Evolutionary conservation across 805 yeast species (phyloP).

Genomic region (Grigorovia humatica): DNA sequence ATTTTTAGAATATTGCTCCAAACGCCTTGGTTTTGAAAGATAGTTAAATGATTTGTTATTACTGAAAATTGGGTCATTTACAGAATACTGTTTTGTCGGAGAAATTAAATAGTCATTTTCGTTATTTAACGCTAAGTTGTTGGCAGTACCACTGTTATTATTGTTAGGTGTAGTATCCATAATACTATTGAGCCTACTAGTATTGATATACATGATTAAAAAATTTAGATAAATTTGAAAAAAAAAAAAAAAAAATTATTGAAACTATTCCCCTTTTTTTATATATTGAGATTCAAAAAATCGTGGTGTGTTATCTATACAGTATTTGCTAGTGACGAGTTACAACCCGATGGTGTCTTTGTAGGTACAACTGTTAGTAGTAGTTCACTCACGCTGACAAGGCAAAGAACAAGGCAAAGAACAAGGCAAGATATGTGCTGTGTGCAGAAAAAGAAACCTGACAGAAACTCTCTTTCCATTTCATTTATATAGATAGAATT

Average conservation of each 20-base stretch:
- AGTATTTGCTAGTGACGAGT: no score
- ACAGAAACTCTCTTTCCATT: no score
- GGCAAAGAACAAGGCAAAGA: no score
- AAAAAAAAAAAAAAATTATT: neutral
- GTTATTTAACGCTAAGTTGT: neutral
- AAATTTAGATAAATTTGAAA: no score
- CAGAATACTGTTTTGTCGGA: neutral
- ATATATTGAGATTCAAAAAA: no score
- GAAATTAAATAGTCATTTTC: neutral
- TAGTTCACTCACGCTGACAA: neutral
- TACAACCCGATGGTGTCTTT: no score
- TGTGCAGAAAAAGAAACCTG: no score
- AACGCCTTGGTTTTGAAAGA: slow-evolving; percentile 7
- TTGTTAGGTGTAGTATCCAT: neutral
- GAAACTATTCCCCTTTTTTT: neutral
- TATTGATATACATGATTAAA: slow-evolving; percentile 1
- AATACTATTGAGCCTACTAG: neutral
- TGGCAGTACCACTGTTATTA: neutral
- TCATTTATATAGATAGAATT: no score
- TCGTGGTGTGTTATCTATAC: no score
- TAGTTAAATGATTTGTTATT: neutral
- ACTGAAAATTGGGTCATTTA: neutral
- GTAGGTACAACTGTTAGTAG: no score
- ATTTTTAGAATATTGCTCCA: slow-evolving; percentile 9
- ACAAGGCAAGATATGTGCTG: neutral